These are phyloP conservation scores for Trichoderma sp. DNA, from an alignment of 2,329 filamentous ascomycete species.

Conservation along the genomic window DNA sequence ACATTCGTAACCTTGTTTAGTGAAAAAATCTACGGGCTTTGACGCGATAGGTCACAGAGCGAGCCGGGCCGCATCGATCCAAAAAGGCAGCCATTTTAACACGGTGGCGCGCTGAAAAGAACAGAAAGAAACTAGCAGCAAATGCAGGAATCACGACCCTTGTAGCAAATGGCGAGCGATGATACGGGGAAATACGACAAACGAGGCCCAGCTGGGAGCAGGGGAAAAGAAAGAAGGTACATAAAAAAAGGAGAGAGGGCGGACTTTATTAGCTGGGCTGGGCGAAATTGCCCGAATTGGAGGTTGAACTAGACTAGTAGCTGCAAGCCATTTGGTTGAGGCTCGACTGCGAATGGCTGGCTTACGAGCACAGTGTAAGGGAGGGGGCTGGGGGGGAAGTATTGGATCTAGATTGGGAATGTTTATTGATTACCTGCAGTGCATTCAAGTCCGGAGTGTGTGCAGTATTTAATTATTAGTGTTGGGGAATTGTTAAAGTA, in stretches of 20 bases:
- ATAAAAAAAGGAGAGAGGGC: neutral
- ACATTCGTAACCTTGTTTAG: neutral
- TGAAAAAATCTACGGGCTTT: neutral
- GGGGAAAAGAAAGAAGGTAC: neutral
- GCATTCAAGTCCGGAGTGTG: neutral
- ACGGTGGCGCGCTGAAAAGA: neutral
- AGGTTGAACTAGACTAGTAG: neutral
- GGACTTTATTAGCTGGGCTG: neutral
- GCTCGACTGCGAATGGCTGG: slow-evolving; percentile 17
- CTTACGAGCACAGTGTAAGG: neutral
- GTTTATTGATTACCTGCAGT: neutral
- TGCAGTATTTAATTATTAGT: no score
- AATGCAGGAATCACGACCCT: neutral
- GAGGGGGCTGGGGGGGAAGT: neutral
- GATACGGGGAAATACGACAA: slow-evolving; percentile 18
- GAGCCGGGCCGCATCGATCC: neutral
- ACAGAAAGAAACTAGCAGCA: neutral
- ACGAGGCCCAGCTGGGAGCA: neutral
- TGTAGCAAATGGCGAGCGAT: neutral
- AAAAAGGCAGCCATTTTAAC: neutral
- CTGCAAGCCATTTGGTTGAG: neutral
- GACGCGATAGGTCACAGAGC: neutral
- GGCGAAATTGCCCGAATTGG: neutral
- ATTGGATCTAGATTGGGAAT: no score
- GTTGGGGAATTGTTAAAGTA: neutral